phyloP scores from a whole-genome alignment of 2,329 filamentous ascomycete genomes.

The Colletotrichum euphorbiae region DNA sequence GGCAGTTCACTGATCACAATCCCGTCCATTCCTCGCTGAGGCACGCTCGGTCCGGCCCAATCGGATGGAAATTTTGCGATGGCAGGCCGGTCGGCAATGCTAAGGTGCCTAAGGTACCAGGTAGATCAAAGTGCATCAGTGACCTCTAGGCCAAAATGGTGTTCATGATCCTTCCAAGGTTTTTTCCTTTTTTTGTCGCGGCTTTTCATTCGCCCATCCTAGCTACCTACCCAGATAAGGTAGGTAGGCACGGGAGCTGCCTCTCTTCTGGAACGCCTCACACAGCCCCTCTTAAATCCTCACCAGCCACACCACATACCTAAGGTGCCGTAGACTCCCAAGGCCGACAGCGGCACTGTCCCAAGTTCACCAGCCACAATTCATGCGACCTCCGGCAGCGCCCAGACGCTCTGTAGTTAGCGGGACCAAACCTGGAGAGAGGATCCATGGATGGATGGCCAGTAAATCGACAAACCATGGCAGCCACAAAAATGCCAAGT shows the following conservation, averaged over 20 bases:
- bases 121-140: too few species aligned
- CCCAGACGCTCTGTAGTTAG: slow-evolving; percentile 5
- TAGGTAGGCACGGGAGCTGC: too few species aligned
- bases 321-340: neutral
- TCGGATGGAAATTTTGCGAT: slow-evolving; percentile 39
- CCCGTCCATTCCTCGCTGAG: neutral
- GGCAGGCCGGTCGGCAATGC: slow-evolving; percentile 7
- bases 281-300: neutral
- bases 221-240: too few species aligned
- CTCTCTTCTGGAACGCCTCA: too few species aligned
- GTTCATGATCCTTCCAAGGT: too few species aligned
- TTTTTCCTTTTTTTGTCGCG: neutral
- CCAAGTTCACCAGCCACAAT: slow-evolving; percentile 19
- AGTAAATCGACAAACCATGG: slow-evolving; percentile 7
- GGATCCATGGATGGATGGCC: neutral
- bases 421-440: slow-evolving; percentile 14
- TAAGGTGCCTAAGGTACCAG: too few species aligned
- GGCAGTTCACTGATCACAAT: neutral
- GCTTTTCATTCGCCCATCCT: neutral
- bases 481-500: slow-evolving; percentile 36
- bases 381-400: slow-evolving; percentile 26
- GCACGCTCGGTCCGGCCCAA: slow-evolving; percentile 22
- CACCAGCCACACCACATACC: slow-evolving; percentile 5
- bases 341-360: slow-evolving; percentile 10
- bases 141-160: neutral